These are phyloP conservation scores for Vaccinium corymbosum DNA, from an alignment of 148 eudicot genomes.

Conservation along the genomic window DNA sequence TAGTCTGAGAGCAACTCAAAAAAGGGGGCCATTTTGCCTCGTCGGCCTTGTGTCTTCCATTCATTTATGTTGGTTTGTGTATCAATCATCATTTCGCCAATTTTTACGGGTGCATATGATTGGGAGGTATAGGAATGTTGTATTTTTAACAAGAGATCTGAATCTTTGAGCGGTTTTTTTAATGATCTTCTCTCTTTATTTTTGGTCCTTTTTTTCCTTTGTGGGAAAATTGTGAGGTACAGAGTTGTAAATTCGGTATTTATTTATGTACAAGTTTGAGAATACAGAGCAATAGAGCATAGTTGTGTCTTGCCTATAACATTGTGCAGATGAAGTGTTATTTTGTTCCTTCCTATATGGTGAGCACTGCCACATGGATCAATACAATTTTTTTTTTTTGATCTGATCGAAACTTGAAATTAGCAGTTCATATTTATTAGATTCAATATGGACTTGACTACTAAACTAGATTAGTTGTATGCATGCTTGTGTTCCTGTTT, in stretches of 20 bases:
- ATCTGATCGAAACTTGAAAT: neutral
- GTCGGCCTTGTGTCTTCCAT: constrained; percentile 12
- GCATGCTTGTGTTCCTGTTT: neutral
- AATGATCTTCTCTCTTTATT: neutral
- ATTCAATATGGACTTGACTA: too few relatives aligned
- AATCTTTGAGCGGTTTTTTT: neutral
- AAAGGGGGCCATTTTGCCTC: constrained; percentile 24
- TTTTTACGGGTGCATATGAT: constrained; percentile 23
- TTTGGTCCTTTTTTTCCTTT: neutral
- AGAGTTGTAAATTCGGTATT: constrained; percentile 29
- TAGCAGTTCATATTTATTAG: neutral
- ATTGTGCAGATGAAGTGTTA: constrained; percentile 8
- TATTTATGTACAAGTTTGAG: neutral
- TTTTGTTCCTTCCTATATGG: neutral
- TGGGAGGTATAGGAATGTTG: constrained; percentile 25
- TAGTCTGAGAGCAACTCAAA: constrained; percentile 19
- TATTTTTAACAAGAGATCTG: constrained; percentile 15
- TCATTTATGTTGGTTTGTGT: constrained; percentile 13
- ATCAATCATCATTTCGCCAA: constrained; percentile 23
- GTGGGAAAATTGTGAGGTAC: constrained; percentile 8
- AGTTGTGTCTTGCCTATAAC: neutral
- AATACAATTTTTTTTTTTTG: neutral
- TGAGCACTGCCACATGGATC: neutral
- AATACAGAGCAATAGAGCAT: neutral
- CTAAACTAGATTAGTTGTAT: neutral